These are phyloP conservation scores for Agrocybe praecox DNA, from an alignment of 768 basidiomycete genomes.

Conservation along the genomic window DNA sequence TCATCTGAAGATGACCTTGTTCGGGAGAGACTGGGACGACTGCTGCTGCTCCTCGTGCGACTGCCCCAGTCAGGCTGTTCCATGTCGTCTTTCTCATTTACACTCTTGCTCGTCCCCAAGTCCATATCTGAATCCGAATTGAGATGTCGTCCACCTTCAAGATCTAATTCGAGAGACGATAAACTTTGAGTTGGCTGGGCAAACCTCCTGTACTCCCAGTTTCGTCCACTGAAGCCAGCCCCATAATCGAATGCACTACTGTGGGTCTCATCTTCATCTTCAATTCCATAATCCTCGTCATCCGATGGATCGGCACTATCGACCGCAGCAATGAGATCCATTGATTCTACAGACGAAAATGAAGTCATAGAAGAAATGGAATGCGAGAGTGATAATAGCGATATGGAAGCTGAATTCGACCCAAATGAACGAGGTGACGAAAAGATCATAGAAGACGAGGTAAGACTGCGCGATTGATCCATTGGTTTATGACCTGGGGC, in stretches of 20 bases:
- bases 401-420: slow-evolving; percentile 32
- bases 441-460: slow-evolving; percentile 12
- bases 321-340: slow-evolving; percentile 17
- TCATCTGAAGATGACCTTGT: slow-evolving; percentile 23
- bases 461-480: background rate
- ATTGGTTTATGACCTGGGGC: too few relatives aligned
- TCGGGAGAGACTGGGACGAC: slow-evolving; percentile 18
- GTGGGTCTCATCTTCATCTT: background rate
- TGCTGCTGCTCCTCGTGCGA: slow-evolving; percentile 14
- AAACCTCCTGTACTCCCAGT: slow-evolving; percentile 3
- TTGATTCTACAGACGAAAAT: slow-evolving; percentile 33
- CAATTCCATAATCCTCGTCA: background rate
- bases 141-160: background rate
- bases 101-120: background rate
- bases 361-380: slow-evolving; percentile 43
- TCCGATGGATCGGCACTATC: background rate
- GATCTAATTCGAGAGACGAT: slow-evolving; percentile 18
- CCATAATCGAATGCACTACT: background rate
- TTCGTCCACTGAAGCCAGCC: background rate
- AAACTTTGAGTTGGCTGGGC: slow-evolving; percentile 8
- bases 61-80: background rate
- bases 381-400: slow-evolving; percentile 37
- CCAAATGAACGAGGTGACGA: slow-evolving; percentile 22
- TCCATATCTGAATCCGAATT: background rate
- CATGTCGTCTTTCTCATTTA: background rate